A percentile compares a stretch with the other conserved stretches of the same genome.
These are phyloP conservation scores for Rhynchosporium secalis DNA, from an alignment of 2,329 filamentous ascomycete genomes.

Conservation along the genomic window DNA sequence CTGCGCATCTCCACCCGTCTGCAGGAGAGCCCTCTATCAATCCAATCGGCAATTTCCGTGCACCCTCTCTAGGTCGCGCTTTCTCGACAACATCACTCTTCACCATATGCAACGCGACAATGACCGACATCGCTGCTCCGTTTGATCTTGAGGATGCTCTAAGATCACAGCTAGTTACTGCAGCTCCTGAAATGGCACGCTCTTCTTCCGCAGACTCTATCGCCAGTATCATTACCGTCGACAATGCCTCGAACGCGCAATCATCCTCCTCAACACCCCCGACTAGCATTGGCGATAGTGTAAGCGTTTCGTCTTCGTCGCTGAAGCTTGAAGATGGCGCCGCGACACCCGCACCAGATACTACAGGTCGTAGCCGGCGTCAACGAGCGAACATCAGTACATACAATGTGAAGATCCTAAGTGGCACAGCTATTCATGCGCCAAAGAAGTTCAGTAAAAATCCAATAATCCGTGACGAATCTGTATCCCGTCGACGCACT, in stretches of 20 bases:
- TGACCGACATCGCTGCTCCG: conserved; percentile 26
- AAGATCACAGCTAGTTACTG: conserved; percentile 23
- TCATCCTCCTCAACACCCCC: conserved; percentile 54
- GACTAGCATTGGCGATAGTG: conserved; percentile 63
- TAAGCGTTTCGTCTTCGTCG: conserved; percentile 55
- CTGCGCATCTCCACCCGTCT: neutral
- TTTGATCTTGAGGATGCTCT: conserved; percentile 30
- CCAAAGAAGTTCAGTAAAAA: conserved; percentile 47
- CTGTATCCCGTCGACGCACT: conserved; percentile 44
- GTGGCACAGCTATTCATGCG: conserved; percentile 60
- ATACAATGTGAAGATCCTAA: conserved; percentile 66
- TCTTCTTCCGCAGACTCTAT: conserved; percentile 35
- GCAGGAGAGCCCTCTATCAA: neutral
- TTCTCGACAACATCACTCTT: conserved; percentile 12
- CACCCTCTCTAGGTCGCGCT: conserved; percentile 10
- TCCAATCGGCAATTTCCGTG: conserved; percentile 16
- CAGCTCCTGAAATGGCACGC: conserved; percentile 29
- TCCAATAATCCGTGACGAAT: conserved; percentile 22
- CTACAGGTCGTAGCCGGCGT: conserved; percentile 53
- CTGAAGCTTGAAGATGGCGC: conserved; percentile 31
- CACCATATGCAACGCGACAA: conserved; percentile 23
- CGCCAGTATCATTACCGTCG: conserved; percentile 35
- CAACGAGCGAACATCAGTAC: conserved; percentile 56
- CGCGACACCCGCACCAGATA: conserved; percentile 16
- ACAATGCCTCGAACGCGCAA: conserved; percentile 33